A percentile compares a stretch with the other conserved stretches of the same genome.
These are phyloP conservation scores for Leccinum boreale DNA, from an alignment of 768 basidiomycete species.

Conservation along the genomic window DNA sequence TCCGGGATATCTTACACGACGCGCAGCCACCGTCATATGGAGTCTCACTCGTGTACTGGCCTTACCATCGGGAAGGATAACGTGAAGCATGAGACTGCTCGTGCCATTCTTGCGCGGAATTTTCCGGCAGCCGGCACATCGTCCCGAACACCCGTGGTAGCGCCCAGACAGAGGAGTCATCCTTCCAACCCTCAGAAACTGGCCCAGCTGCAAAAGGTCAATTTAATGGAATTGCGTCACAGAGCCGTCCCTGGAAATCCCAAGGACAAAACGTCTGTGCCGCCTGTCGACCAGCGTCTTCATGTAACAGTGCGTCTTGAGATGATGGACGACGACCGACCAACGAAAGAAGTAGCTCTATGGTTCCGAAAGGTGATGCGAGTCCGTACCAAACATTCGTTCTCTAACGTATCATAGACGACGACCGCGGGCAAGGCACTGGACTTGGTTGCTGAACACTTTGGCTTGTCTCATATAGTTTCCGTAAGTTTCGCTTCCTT, in stretches of 20 bases:
- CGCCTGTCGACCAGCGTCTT: constrained; percentile 54
- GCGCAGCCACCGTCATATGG: constrained; percentile 62
- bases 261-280: constrained; percentile 45
- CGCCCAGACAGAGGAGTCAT: constrained; percentile 28
- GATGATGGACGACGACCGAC: constrained; percentile 18
- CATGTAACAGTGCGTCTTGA: constrained; percentile 47
- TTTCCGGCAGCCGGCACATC: constrained; percentile 33
- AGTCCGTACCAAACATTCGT: not conserved
- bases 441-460: constrained; percentile 44
- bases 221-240: constrained; percentile 75
- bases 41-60: constrained; percentile 54
- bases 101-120: constrained; percentile 50
- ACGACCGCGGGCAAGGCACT: constrained; percentile 58
- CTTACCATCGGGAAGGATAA: constrained; percentile 6
- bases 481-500: constrained; percentile 11
- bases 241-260: constrained; percentile 61
- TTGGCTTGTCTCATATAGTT: constrained; percentile 10
- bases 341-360: constrained; percentile 43
- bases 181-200: constrained; percentile 52
- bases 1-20: constrained; percentile 8
- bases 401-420: constrained; percentile 36
- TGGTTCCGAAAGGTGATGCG: constrained; percentile 69
- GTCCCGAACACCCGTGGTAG: constrained; percentile 24
- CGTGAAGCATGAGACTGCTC: constrained; percentile 46
- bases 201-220: constrained; percentile 53